These are phyloP conservation scores for Malus domestica DNA, from an alignment of 306 rosid species.

Conservation along the genomic window ASM211411v1 NC_041800.1:9921001-9921500, in stretches of 20 bases:
- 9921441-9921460: too few species aligned
- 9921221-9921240: not conserved
- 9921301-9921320: too few species aligned
- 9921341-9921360: not conserved
- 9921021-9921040: conserved; percentile 70
- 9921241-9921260: not conserved
- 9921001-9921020: conserved; percentile 68
- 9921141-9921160: not conserved
- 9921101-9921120: conserved; percentile 33
- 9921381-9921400: not conserved
- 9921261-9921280: not conserved
- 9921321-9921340: not conserved
- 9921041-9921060: conserved; percentile 79
- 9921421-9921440: too few species aligned
- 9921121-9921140: not conserved
- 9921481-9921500: too few species aligned
- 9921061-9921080: conserved; percentile 53
- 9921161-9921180: not conserved
- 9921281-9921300: not conserved
- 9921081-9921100: conserved; percentile 50
- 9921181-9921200: not conserved
- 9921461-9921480: too few species aligned
- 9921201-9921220: not conserved
- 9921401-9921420: too few species aligned
- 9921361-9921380: not conserved